Percentiles rank a stretch among this genome's conserved stretches.
Conservation (phyloP, 495 filamentous ascomycete species). For the Jackrogersella multiformis region DNA sequence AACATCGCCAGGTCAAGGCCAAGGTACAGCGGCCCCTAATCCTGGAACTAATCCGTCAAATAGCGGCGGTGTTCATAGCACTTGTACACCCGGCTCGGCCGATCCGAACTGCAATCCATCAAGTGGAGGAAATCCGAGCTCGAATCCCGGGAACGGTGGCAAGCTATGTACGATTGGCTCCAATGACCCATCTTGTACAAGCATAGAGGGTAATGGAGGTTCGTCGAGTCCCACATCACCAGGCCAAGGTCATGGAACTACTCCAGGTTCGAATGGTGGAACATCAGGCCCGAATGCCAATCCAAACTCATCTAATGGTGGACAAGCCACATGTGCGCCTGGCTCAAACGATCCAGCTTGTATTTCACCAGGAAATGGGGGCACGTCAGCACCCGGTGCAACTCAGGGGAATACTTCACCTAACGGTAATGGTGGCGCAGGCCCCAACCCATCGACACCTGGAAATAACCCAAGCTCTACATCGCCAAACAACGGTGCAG, state of each 20-base stretch:
- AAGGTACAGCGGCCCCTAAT: conserved; percentile 5
- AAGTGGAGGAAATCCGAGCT: conserved; percentile 1
- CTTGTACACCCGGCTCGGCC: conserved; percentile 17
- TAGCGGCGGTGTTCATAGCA: conserved; percentile 6
- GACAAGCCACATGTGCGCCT: conserved; percentile 16
- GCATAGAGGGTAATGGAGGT: conserved; percentile 4
- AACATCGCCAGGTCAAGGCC: not conserved
- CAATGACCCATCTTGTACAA: conserved; percentile 15
- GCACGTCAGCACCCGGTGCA: conserved; percentile 6
- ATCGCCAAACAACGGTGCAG: conserved; percentile 8
- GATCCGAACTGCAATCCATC: conserved; percentile 9
- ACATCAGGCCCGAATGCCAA: conserved; percentile 17
- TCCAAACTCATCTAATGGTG: conserved; percentile 18
- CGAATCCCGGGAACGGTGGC: conserved; percentile 3
- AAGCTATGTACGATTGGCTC: conserved; percentile 5
- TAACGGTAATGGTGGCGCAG: conserved; percentile 15
- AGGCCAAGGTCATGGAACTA: conserved; percentile 7
- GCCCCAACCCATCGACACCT: conserved; percentile 17
- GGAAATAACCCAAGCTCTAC: conserved; percentile 8
- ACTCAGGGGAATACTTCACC: conserved; percentile 31
- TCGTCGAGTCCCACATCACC: conserved; percentile 4
- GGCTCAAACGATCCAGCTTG: conserved; percentile 34
- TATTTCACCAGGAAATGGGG: conserved; percentile 16
- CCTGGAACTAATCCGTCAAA: not conserved
- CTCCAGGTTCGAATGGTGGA: not conserved